Conservation (phyloP, 345 rosid species). For the Laguncularia racemosa region DNA sequence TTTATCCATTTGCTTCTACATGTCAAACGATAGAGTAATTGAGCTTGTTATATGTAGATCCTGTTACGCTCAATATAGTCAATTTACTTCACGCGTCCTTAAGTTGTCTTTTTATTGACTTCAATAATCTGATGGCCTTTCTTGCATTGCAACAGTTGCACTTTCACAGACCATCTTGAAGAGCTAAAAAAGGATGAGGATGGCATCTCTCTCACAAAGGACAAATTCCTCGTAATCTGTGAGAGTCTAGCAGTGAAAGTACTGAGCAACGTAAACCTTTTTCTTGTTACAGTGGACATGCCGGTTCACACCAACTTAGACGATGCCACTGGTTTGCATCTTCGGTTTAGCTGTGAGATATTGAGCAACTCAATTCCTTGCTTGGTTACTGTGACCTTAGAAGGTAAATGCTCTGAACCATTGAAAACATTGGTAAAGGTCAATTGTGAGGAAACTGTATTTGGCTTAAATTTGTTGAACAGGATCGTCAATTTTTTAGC, state of each 20-base stretch:
- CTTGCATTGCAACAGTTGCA: conserved; percentile 42
- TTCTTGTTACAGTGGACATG: conserved; percentile 72
- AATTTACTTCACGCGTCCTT: too few relatives aligned
- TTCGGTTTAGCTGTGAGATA: conserved; percentile 78
- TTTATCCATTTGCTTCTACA: too few relatives aligned
- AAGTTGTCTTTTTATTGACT: too few relatives aligned
- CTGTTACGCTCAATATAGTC: too few relatives aligned
- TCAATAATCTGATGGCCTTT: too few relatives aligned
- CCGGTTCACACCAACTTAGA: conserved; percentile 69
- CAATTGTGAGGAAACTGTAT: conserved; percentile 91
- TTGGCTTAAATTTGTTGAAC: conserved; percentile 81
- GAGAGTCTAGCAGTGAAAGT: conserved; percentile 64
- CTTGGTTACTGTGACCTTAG: conserved; percentile 62
- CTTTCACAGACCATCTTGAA: conserved; percentile 52
- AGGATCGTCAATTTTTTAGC: conserved; percentile 60
- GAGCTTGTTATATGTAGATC: too few relatives aligned
- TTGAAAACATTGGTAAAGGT: conserved; percentile 53
- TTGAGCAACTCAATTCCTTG: conserved; percentile 73
- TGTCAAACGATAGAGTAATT: too few relatives aligned
- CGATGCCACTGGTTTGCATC: conserved; percentile 67
- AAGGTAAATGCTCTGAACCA: conserved; percentile 81
- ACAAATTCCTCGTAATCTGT: conserved; percentile 62
- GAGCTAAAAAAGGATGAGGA: conserved; percentile 45
- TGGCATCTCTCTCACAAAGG: conserved; percentile 30
- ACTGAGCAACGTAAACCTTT: conserved; percentile 74